phyloP scores from a whole-genome alignment of 257 asterid genomes.

The Petrea volubilis region DNA sequence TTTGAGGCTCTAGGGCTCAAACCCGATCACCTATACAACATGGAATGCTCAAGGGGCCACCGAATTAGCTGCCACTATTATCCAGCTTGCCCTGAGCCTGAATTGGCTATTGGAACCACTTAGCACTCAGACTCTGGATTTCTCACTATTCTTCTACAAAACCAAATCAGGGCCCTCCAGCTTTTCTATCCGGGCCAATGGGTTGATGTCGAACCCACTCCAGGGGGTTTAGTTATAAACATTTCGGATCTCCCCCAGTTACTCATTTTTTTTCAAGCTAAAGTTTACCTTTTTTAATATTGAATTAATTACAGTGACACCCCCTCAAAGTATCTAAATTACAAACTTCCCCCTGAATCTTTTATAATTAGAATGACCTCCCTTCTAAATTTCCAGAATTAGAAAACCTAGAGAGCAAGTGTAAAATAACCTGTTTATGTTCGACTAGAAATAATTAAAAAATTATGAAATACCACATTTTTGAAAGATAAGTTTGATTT shows the following conservation, averaged over 20 bases:
- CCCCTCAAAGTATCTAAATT: no score
- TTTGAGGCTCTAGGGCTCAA: slow-evolving; percentile 44
- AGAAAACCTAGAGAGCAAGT: no score
- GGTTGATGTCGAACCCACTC: slow-evolving; percentile 34
- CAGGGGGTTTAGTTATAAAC: slow-evolving; percentile 35
- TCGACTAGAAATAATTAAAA: no score
- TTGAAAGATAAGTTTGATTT: no score
- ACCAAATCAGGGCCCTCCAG: slow-evolving; percentile 33
- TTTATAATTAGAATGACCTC: no score
- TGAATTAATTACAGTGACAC: no score
- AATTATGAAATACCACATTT: no score
- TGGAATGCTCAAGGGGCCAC: slow-evolving; percentile 36
- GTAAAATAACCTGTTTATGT: no score
- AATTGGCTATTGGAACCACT: slow-evolving; percentile 34
- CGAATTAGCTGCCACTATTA: slow-evolving; percentile 35
- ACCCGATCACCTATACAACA: slow-evolving; percentile 19
- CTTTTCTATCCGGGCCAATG: slow-evolving; percentile 33
- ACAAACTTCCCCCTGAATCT: not conserved
- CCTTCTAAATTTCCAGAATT: no score
- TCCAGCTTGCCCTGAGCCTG: slow-evolving; percentile 51
- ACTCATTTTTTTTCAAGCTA: not conserved
- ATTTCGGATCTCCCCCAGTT: slow-evolving; percentile 48
- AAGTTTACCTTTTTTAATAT: no score
- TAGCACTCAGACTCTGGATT: slow-evolving; percentile 44
- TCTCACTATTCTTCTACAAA: slow-evolving; percentile 46